phyloP scores from a whole-genome alignment of 2,329 filamentous ascomycete species.

The Xylariaceae sp. region DNA sequence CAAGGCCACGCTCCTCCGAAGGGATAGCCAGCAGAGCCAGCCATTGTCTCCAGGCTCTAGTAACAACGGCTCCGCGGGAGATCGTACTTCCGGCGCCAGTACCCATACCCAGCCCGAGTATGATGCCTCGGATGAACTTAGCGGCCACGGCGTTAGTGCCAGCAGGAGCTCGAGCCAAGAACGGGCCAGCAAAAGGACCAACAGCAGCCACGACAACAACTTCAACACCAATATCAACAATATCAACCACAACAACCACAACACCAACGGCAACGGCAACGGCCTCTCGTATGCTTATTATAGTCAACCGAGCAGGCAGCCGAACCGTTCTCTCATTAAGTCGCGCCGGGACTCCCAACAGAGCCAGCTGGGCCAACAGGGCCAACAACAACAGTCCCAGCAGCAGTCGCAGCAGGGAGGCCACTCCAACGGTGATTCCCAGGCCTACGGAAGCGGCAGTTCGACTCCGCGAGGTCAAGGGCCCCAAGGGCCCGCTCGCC shows the following conservation, averaged over 20 bases:
- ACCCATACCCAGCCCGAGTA: constrained; percentile 27
- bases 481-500: constrained; percentile 1
- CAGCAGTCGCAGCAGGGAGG: neutral
- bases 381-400: too few species aligned
- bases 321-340: neutral
- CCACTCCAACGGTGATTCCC: neutral
- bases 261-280: neutral
- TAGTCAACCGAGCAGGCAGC: neutral
- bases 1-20: constrained; percentile 42
- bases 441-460: constrained; percentile 1
- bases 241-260: neutral
- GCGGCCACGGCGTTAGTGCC: constrained; percentile 16
- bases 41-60: constrained; percentile 35
- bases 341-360: neutral
- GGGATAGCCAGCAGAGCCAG: constrained; percentile 40
- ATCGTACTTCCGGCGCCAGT: constrained; percentile 26
- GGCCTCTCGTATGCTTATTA: neutral
- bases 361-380: neutral
- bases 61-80: constrained; percentile 26
- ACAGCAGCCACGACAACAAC: neutral
- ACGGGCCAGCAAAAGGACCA: neutral
- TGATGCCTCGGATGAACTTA: constrained; percentile 25
- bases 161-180: constrained; percentile 15
- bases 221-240: neutral
- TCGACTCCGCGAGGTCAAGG: neutral